Conservation (phyloP, 352 stramenopile genomes). For the Globisporangium perplexum region DNA sequence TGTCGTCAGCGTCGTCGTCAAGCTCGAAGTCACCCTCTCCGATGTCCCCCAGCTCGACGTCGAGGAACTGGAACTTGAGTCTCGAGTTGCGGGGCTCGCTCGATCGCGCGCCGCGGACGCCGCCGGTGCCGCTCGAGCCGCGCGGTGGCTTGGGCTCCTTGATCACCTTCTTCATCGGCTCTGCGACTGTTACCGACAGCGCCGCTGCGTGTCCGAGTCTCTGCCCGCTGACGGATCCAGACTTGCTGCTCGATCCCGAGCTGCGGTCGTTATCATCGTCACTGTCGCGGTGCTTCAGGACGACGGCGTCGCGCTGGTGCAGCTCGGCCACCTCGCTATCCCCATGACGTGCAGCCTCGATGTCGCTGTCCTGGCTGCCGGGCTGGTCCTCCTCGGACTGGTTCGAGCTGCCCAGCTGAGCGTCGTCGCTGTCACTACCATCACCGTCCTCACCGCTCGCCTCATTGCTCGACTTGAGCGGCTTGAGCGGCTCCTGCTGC, state of each 20-base stretch:
- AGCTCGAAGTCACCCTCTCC: conserved; percentile 11
- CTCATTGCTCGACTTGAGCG: conserved; percentile 17
- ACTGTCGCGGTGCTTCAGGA: neutral
- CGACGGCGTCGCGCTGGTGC: neutral
- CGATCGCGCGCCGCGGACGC: neutral
- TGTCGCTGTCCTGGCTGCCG: conserved; percentile 1
- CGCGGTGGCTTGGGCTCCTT: conserved; percentile 40
- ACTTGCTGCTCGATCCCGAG: neutral
- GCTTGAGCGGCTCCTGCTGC: conserved; percentile 14
- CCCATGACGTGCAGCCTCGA: neutral
- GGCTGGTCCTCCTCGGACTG: conserved; percentile 36
- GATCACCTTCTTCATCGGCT: conserved; percentile 27
- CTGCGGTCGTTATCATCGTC: neutral
- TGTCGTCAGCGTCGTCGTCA: neutral
- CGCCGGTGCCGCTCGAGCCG: neutral
- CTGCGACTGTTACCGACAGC: conserved; percentile 23
- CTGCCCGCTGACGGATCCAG: neutral
- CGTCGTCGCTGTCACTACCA: conserved; percentile 10
- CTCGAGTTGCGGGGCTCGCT: conserved; percentile 16
- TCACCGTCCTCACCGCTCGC: conserved; percentile 16
- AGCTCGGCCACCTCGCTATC: neutral
- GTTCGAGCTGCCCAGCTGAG: conserved; percentile 22
- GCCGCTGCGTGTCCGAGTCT: neutral
- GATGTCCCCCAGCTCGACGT: conserved; percentile 30
- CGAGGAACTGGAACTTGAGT: conserved; percentile 60